Evolutionary conservation across 345 rosid species (phyloP).

Genomic region (Nasturtium officinale): DNA sequence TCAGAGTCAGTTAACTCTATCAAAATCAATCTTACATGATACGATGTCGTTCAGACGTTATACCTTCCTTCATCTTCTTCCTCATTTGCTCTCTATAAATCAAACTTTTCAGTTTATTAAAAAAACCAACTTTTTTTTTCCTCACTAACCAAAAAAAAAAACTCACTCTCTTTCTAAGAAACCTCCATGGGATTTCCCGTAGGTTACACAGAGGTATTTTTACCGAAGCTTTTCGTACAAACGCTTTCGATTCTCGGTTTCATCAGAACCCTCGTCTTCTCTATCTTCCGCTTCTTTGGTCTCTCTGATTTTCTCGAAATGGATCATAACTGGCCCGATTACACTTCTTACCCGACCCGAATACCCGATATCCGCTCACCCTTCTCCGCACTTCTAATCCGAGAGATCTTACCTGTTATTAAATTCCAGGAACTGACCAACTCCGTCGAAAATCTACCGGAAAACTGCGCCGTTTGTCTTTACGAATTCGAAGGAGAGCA

Average conservation of each 20-base stretch:
- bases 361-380: constrained; percentile 50
- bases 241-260: constrained; percentile 64
- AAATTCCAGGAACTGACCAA: constrained; percentile 53
- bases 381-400: constrained; percentile 69
- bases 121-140: constrained; percentile 10
- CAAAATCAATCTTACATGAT: not conserved
- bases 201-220: constrained; percentile 69
- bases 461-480: constrained; percentile 81
- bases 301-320: constrained; percentile 80
- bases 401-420: constrained; percentile 74
- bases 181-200: constrained; percentile 80
- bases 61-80: constrained; percentile 20
- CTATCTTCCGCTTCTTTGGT: constrained; percentile 60
- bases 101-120: constrained; percentile 24
- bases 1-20: constrained; percentile 37
- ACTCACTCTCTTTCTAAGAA: constrained; percentile 10
- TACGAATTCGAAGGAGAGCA: constrained; percentile 73
- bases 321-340: constrained; percentile 61
- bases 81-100: constrained; percentile 30
- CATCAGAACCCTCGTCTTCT: constrained; percentile 55
- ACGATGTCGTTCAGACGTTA: constrained; percentile 31
- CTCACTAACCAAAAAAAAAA: not conserved
- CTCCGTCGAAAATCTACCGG: constrained; percentile 54
- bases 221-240: constrained; percentile 74
- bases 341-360: constrained; percentile 43